Evolutionary conservation across 306 rosid genomes (phyloP).

Genomic region (Amphicarpaea edgeworthii): DNA sequence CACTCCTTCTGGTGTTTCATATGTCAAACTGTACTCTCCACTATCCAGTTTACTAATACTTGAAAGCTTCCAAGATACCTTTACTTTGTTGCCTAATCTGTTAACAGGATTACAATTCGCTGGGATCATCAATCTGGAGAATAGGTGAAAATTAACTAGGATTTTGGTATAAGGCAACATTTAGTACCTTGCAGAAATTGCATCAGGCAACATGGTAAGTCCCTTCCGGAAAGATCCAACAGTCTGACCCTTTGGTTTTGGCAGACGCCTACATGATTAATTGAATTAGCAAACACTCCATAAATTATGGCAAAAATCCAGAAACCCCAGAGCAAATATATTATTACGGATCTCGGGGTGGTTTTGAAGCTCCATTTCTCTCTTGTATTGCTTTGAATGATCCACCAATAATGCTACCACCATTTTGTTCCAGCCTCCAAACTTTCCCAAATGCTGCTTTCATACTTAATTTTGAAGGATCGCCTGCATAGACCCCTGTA

Average conservation of each 20-base stretch:
- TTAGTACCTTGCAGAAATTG: conserved; percentile 79
- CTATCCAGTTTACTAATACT: conserved; percentile 72
- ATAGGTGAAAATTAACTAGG: conserved; percentile 39
- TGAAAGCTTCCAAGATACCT: conserved; percentile 91
- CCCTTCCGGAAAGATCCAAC: conserved; percentile 97
- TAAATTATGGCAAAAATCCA: conserved; percentile 34
- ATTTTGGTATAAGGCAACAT: conserved; percentile 21
- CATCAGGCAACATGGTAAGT: conserved; percentile 87
- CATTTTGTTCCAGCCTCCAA: conserved; percentile 92
- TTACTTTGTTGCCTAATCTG: conserved; percentile 88
- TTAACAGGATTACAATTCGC: conserved; percentile 47
- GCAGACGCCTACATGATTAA: conserved; percentile 75
- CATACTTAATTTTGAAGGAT: conserved; percentile 98
- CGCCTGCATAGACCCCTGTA: conserved; percentile 96
- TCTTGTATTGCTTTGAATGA: conserved; percentile 91
- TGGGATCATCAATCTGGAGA: conserved; percentile 34
- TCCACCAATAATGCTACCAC: conserved; percentile 97
- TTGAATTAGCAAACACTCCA: conserved; percentile 49
- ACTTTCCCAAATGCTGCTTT: conserved; percentile 98
- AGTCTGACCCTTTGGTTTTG: conserved; percentile 95
- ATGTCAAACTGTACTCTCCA: conserved; percentile 78
- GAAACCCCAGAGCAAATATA: conserved; percentile 44
- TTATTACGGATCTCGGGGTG: conserved; percentile 87
- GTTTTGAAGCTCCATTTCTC: conserved; percentile 66
- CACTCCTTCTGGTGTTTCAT: conserved; percentile 90